Conservation (phyloP, 169 alveolate species). For the Condylostoma magnum region DNA sequence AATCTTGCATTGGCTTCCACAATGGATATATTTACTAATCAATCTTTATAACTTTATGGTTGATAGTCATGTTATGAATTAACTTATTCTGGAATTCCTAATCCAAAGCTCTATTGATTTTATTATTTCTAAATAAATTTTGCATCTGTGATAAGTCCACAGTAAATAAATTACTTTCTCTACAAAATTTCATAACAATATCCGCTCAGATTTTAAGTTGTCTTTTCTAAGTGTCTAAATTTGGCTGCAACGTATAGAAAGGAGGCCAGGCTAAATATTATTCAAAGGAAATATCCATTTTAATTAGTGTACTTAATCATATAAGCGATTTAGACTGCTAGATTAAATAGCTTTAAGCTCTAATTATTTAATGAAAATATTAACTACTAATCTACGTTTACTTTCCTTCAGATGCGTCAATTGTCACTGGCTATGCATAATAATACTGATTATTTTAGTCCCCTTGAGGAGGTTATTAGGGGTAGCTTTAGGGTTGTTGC, state of each 20-base stretch:
- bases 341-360: too few relatives aligned
- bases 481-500: too few relatives aligned
- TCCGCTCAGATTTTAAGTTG: constrained; percentile 21
- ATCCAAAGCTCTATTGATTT: constrained; percentile 2
- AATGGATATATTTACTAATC: neutral
- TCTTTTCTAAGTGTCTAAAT: constrained; percentile 9
- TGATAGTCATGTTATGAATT: neutral
- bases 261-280: constrained; percentile 28
- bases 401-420: too few relatives aligned
- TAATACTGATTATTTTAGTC: too few relatives aligned
- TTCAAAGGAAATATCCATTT: constrained; percentile 25
- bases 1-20: constrained; percentile 15
- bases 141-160: neutral
- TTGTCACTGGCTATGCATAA: too few relatives aligned
- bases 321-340: too few relatives aligned
- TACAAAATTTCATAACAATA: neutral
- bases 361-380: too few relatives aligned
- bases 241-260: constrained; percentile 30
- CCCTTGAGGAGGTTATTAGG: too few relatives aligned
- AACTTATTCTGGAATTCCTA: constrained; percentile 9
- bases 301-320: too few relatives aligned
- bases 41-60: neutral
- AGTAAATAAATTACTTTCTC: neutral
- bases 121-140: neutral
- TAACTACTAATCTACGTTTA: too few relatives aligned